Percentiles rank a stretch among this genome's conserved stretches.
Evolutionary conservation across 1,284 basidiomycete species (phyloP).

Genomic region (Fomitopsis betulina): DNA sequence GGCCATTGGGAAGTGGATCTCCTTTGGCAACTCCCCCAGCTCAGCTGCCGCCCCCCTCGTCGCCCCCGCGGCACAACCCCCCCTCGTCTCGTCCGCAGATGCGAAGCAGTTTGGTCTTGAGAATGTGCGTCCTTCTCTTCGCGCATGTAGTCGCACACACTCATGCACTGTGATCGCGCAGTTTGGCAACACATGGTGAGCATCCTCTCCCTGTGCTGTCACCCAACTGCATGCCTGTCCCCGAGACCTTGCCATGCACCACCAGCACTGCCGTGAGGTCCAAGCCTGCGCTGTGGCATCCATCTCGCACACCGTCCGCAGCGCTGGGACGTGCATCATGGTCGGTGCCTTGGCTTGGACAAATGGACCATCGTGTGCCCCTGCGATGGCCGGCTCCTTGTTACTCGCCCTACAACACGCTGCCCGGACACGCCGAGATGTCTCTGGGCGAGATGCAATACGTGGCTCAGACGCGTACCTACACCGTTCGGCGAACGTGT

Average conservation of each 20-base stretch:
- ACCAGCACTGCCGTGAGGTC: no score
- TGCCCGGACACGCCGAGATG: no score
- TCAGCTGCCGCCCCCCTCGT: constrained; percentile 13
- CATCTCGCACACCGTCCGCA: no score
- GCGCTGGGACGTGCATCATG: no score
- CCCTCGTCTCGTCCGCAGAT: constrained; percentile 49
- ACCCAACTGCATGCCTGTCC: no score
- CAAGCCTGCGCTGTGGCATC: neutral
- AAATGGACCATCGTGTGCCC: no score
- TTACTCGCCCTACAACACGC: no score
- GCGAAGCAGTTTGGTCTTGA: constrained; percentile 87
- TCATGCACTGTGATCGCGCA: constrained; percentile 22
- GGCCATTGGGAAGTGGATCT: constrained; percentile 27
- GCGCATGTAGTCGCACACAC: constrained; percentile 6
- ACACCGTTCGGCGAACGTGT: neutral
- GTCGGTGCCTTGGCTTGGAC: no score
- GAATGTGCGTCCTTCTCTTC: constrained; percentile 59
- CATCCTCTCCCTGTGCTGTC: neutral
- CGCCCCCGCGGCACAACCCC: constrained; percentile 17
- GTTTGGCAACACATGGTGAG: constrained; percentile 84
- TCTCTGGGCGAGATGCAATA: no score
- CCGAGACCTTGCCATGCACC: neutral
- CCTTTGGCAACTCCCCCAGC: constrained; percentile 19
- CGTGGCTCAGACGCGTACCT: no score
- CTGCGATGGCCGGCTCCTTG: no score